These are phyloP conservation scores for Ophiobolus disseminans DNA, from an alignment of 2,329 filamentous ascomycete species.

Conservation along the genomic window DNA sequence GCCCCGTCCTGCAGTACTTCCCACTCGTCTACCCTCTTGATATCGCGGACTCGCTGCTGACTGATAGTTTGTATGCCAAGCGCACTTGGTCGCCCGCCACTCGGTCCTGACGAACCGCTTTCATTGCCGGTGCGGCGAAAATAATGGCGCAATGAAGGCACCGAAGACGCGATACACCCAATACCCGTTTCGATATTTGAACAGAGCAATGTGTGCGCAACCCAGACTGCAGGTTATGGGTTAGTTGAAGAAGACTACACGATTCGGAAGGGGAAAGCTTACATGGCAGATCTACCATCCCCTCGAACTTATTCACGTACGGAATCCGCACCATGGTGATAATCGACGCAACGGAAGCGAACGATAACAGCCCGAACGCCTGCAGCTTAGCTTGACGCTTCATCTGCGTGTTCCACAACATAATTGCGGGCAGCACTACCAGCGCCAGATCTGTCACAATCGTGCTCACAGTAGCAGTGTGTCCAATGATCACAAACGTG, in stretches of 20 bases:
- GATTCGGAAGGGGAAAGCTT: not conserved
- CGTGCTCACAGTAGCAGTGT: slow-evolving; percentile 27
- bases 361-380: slow-evolving; percentile 28
- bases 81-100: too few species aligned
- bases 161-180: slow-evolving; percentile 27
- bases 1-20: slow-evolving; percentile 24
- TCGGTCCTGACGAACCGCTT: slow-evolving; percentile 19
- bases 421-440: slow-evolving; percentile 27
- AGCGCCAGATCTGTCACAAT: slow-evolving; percentile 30
- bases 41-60: slow-evolving; percentile 17
- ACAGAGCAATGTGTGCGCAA: slow-evolving; percentile 30
- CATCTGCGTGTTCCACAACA: slow-evolving; percentile 35
- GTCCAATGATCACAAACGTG: slow-evolving; percentile 29
- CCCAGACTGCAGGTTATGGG: slow-evolving; percentile 23
- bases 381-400: slow-evolving; percentile 28
- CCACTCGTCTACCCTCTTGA: slow-evolving; percentile 22
- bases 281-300: slow-evolving; percentile 23
- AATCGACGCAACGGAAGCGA: slow-evolving; percentile 26
- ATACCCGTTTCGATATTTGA: slow-evolving; percentile 35
- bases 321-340: slow-evolving; percentile 29
- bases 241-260: too few species aligned
- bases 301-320: slow-evolving; percentile 30
- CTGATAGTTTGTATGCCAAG: slow-evolving; percentile 8
- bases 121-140: slow-evolving; percentile 14
- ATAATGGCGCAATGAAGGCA: slow-evolving; percentile 26